Percentiles rank a stretch among this genome's conserved stretches.
Evolutionary conservation across 2,329 filamentous ascomycete species (phyloP).

Genomic region (Fusarium sp.): DNA sequence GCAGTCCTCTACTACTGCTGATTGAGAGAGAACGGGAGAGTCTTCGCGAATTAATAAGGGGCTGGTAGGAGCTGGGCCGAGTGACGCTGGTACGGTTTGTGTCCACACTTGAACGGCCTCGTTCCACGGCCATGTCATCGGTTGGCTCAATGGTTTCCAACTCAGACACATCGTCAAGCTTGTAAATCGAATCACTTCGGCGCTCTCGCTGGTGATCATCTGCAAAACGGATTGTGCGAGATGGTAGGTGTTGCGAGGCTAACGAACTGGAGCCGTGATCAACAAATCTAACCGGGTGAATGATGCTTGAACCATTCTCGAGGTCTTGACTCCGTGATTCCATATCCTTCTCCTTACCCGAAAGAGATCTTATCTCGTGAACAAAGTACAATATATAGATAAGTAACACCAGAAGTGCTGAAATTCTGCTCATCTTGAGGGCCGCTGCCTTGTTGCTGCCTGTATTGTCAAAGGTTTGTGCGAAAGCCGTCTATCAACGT

Average conservation of each 20-base stretch:
- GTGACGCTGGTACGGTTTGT: not conserved
- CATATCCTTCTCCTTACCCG: slow-evolving; percentile 75
- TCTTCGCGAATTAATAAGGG: not conserved
- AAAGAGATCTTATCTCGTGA: slow-evolving; percentile 78
- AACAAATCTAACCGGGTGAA: not conserved
- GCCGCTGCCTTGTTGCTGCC: slow-evolving; percentile 69
- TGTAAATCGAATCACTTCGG: slow-evolving; percentile 12
- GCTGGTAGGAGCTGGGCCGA: not conserved
- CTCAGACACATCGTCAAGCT: not conserved
- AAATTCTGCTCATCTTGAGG: slow-evolving; percentile 80
- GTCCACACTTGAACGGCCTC: slow-evolving; percentile 1
- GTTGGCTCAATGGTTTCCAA: not conserved
- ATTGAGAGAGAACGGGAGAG: not conserved
- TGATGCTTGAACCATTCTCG: not conserved
- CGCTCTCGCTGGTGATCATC: slow-evolving; percentile 32
- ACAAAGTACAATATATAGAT: slow-evolving; percentile 81
- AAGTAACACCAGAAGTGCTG: slow-evolving; percentile 78
- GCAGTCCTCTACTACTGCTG: not conserved
- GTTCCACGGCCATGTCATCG: not conserved
- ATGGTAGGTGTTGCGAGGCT: not conserved
- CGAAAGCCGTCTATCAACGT: slow-evolving; percentile 56
- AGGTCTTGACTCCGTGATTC: slow-evolving; percentile 67
- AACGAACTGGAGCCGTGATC: slow-evolving; percentile 2
- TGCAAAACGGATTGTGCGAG: slow-evolving; percentile 51
- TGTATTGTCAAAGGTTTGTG: slow-evolving; percentile 65